A percentile compares a stretch with the other conserved stretches of the same genome.
These are phyloP conservation scores for Xanthoceras sorbifolium DNA, from an alignment of 345 rosid genomes.

Conservation along the genomic window DNA sequence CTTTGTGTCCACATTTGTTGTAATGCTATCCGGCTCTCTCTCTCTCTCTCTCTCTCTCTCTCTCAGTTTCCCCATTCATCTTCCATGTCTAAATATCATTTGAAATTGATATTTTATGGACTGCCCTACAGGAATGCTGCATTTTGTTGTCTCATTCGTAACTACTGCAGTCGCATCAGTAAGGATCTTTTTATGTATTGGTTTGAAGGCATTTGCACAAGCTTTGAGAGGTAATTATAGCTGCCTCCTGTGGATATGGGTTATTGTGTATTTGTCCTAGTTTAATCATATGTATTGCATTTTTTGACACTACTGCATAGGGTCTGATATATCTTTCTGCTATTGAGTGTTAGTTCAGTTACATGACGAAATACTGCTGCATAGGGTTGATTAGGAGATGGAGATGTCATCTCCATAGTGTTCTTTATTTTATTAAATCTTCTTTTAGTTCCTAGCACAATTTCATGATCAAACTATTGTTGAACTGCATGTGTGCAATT, in stretches of 20 bases:
- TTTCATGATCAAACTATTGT: not conserved
- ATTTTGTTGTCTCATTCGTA: constrained; percentile 67
- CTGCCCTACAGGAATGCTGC: constrained; percentile 65
- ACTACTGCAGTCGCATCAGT: constrained; percentile 55
- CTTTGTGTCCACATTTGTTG: not conserved
- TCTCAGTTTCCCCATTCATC: not conserved
- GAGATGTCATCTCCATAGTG: not conserved
- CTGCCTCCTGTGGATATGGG: not conserved
- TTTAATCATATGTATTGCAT: not conserved
- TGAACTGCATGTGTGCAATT: not conserved
- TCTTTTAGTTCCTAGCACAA: not conserved
- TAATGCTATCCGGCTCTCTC: not conserved
- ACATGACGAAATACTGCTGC: not conserved
- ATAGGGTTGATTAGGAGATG: not conserved
- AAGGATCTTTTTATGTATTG: constrained; percentile 64
- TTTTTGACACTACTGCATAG: not conserved
- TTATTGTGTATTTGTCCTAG: not conserved
- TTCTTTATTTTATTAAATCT: not conserved
- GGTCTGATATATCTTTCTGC: not conserved
- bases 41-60: not conserved
- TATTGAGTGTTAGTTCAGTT: not conserved
- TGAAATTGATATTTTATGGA: not conserved
- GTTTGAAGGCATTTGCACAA: constrained; percentile 80
- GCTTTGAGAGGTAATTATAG: constrained; percentile 70
- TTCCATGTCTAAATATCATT: not conserved